These are phyloP conservation scores for Chaetomiaceae sp. DNA, from an alignment of 2,329 filamentous ascomycete species.

Conservation along the genomic window DNA sequence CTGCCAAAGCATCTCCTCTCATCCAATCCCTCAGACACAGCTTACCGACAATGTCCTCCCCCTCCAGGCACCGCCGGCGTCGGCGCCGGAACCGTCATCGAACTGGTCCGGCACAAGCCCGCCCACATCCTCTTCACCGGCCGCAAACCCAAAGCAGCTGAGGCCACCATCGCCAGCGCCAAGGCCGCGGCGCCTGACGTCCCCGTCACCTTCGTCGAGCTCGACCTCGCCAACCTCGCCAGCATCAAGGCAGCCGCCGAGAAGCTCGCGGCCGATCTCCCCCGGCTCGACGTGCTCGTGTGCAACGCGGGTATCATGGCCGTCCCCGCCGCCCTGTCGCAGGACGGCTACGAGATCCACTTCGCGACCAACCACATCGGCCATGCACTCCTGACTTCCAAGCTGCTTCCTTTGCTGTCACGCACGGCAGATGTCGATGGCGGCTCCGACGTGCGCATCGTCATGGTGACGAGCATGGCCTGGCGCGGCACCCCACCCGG, in stretches of 20 bases:
- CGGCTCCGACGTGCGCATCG: conserved; percentile 23
- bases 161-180: conserved; percentile 12
- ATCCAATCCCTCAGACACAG: too few species aligned
- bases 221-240: conserved; percentile 31
- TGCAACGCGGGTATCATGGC: conserved; percentile 44
- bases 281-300: conserved; percentile 41
- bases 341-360: conserved; percentile 44
- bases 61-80: conserved; percentile 43
- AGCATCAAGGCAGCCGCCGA: conserved; percentile 39
- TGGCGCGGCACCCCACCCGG: conserved; percentile 10
- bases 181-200: conserved; percentile 1
- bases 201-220: conserved; percentile 10
- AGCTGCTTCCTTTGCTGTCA: conserved; percentile 28
- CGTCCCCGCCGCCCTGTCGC: conserved; percentile 32
- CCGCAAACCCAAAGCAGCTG: conserved; percentile 22
- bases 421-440: conserved; percentile 11
- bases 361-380: conserved; percentile 45
- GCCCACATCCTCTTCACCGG: conserved; percentile 25
- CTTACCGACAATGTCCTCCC: not conserved
- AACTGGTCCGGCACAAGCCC: conserved; percentile 37
- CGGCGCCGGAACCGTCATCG: conserved; percentile 40
- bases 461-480: conserved; percentile 18
- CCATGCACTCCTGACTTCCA: conserved; percentile 38
- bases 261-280: conserved; percentile 29
- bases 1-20: not conserved